These are phyloP conservation scores for Sambucus nigra DNA, from an alignment of 129 eudicot species.

Conservation along the genomic window DNA sequence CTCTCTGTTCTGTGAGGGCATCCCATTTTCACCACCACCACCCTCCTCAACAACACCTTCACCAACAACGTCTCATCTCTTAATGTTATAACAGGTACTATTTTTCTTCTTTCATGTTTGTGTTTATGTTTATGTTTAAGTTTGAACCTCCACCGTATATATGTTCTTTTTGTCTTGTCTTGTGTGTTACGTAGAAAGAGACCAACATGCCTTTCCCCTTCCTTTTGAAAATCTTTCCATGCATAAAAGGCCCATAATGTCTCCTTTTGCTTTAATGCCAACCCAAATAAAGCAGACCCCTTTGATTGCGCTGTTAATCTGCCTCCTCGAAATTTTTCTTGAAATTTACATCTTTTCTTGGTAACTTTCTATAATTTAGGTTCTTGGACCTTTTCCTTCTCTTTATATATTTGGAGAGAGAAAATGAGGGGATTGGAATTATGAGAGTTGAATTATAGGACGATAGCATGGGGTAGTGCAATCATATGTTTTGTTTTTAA, in stretches of 20 bases:
- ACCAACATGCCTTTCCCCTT: slow-evolving; percentile 12
- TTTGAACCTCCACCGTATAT: neutral
- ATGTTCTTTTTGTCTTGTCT: slow-evolving; percentile 7
- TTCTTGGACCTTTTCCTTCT: no score
- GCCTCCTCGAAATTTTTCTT: neutral
- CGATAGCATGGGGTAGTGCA: slow-evolving; percentile 42
- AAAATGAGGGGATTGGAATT: slow-evolving; percentile 22
- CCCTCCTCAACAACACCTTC: no score
- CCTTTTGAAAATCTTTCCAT: slow-evolving; percentile 12
- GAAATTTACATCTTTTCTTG: slow-evolving; percentile 4
- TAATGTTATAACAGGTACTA: slow-evolving; percentile 5
- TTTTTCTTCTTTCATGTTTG: slow-evolving; percentile 1
- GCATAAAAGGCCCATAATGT: slow-evolving; percentile 14
- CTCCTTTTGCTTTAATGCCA: slow-evolving; percentile 12
- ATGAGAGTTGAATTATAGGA: slow-evolving; percentile 44
- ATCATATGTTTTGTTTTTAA: slow-evolving; percentile 27
- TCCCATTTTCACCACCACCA: neutral
- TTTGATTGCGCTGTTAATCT: slow-evolving; percentile 55
- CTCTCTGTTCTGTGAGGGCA: slow-evolving; percentile 5
- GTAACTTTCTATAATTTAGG: slow-evolving; percentile 5
- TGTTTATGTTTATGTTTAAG: neutral
- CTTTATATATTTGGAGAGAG: slow-evolving; percentile 7
- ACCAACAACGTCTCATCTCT: no score
- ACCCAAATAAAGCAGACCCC: slow-evolving; percentile 30
- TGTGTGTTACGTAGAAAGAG: slow-evolving; percentile 10